Conservation (phyloP, 805 yeast genomes). For the Hermanozyma aechmeae region DNA sequence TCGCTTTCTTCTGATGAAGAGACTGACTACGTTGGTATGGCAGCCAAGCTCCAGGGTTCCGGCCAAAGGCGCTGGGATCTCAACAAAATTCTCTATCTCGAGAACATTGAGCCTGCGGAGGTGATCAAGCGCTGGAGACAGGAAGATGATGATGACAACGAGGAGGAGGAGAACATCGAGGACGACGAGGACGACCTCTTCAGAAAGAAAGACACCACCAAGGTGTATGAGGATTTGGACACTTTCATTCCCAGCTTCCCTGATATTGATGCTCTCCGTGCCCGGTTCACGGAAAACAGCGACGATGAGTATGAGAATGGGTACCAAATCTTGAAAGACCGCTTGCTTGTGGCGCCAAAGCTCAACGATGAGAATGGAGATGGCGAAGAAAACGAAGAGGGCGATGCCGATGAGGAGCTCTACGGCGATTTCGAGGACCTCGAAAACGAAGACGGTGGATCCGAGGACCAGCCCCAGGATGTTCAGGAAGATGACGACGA, state of each 20-base stretch:
- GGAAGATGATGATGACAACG: constrained; percentile 36
- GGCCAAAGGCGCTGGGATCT: constrained; percentile 63
- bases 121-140: constrained; percentile 65
- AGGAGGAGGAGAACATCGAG: constrained; percentile 32
- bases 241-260: constrained; percentile 27
- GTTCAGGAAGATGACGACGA: constrained; percentile 7
- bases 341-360: constrained; percentile 49
- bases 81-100: constrained; percentile 70
- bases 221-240: constrained; percentile 24
- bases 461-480: constrained; percentile 18
- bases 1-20: constrained; percentile 34
- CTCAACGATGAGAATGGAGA: constrained; percentile 20
- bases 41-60: constrained; percentile 50
- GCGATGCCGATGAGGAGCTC: constrained; percentile 25
- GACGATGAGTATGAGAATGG: constrained; percentile 35
- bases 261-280: constrained; percentile 32
- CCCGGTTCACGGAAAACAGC: constrained; percentile 31
- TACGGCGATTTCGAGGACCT: constrained; percentile 34
- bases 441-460: constrained; percentile 23
- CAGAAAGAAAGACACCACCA: constrained; percentile 30
- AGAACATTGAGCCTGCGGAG: constrained; percentile 65
- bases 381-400: constrained; percentile 14
- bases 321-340: constrained; percentile 29
- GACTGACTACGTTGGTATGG: constrained; percentile 39
- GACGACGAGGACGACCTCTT: constrained; percentile 43